Base-by-base conservation (phyloP, 352 stramenopile genomes). In the Phytophthora europaea region DNA sequence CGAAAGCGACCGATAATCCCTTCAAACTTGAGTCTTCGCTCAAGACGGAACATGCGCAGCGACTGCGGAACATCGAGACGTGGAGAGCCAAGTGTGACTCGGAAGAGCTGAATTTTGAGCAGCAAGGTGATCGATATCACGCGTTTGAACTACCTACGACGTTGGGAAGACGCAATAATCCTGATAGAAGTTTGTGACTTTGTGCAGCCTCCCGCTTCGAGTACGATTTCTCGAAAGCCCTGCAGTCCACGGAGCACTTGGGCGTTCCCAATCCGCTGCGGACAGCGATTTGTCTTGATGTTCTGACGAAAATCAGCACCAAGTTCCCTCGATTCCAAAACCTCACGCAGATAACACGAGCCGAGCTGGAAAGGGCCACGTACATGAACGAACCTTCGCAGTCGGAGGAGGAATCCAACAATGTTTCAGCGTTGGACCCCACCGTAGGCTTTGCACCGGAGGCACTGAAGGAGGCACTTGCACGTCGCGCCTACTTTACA, bases 231-330 rank as follows among this genome's bases (percentile, higher is more conserved):
- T 71, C 65, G 9, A 81, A 78, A 15, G 80, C 83, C 13, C 45
- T 92, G 31, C 73, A 81, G 28, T 87, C 87, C 0, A 90, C 84
- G 10, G 77, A 79, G 5, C 87, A 92, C 20, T 70, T 91, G 0
- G 83, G 84, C 7, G 61, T 79, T 0, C 84, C 83, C 1, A 91
- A 92, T 60, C 67, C 73, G 13, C 82, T 94, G 9, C 84, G 87
- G 15, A 90, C 84, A 0, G 83, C 83, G 9, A 76, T 92, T 16
- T 88, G 80, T 36, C 84, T 90, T 34, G 80, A 92, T 51, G 73
- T 92, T 1, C 53, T 92, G 9, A 20, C 38, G 18, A 80, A 81
- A 50, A 31, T 92, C 18, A 83, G 72, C 43, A 62, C 31, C 31
- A 89, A 87, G 66, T 89, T 88, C 38, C 52, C 48, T 3, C 83